phyloP scores from a whole-genome alignment of 1,284 basidiomycete genomes.

The Tilletia walkeri region DNA sequence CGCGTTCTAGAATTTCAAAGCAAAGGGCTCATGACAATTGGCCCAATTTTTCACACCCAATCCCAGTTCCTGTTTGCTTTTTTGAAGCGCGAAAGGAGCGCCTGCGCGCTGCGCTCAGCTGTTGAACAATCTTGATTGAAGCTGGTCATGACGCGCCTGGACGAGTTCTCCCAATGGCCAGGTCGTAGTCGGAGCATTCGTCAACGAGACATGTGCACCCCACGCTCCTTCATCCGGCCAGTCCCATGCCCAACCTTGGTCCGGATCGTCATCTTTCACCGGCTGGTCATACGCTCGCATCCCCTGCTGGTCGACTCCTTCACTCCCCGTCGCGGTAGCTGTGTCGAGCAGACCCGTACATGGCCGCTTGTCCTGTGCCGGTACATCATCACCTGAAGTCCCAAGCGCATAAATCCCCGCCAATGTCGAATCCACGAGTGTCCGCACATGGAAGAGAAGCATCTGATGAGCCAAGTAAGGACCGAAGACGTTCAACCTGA shows the following conservation, averaged over 20 bases:
- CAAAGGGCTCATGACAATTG: too few species aligned
- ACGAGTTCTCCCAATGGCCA: conserved; percentile 97
- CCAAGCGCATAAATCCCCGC: conserved; percentile 7
- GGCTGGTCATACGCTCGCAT: not conserved
- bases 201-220: conserved; percentile 22
- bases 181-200: conserved; percentile 70
- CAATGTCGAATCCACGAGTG: conserved; percentile 23
- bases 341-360: too few species aligned
- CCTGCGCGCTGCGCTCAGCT: conserved; percentile 38
- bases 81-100: not conserved
- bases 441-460: conserved; percentile 68
- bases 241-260: conserved; percentile 48
- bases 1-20: too few species aligned
- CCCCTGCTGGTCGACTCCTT: conserved; percentile 18
- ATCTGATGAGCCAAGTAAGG: conserved; percentile 90
- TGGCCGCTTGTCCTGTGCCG: too few species aligned
- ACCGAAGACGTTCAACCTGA: conserved; percentile 85
- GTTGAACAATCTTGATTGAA: conserved; percentile 96
- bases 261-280: conserved; percentile 31
- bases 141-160: conserved; percentile 81
- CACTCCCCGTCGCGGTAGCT: too few species aligned
- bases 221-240: conserved; percentile 55
- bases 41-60: too few species aligned
- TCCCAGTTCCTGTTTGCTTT: too few species aligned
- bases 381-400: too few species aligned